These are phyloP conservation scores for Dalechampia spathulata DNA, from an alignment of 441 rosid species.

Conservation along the genomic window DNA sequence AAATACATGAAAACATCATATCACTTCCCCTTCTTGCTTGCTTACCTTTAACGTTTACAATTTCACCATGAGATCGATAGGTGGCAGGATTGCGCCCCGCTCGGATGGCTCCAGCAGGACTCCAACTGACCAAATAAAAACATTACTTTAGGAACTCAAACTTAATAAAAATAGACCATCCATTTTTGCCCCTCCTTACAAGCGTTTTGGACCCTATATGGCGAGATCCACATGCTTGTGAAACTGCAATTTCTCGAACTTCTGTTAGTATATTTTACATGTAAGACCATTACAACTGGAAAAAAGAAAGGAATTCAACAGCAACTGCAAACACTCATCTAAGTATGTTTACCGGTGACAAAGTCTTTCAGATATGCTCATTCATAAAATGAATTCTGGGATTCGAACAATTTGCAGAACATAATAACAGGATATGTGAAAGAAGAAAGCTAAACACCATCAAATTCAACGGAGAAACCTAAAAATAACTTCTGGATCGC, in stretches of 20 bases:
- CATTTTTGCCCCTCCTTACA: neutral
- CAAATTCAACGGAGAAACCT: neutral
- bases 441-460: neutral
- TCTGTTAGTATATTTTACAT: neutral
- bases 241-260: neutral
- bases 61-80: conserved; percentile 47
- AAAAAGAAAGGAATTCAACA: neutral
- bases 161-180: neutral
- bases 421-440: neutral
- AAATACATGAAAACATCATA: neutral
- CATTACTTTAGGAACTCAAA: conserved; percentile 12
- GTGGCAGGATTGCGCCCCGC: conserved; percentile 75
- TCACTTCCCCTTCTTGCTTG: neutral
- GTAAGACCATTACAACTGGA: neutral
- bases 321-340: neutral
- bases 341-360: neutral
- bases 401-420: neutral
- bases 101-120: conserved; percentile 91
- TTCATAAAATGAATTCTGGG: neutral
- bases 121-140: conserved; percentile 56
- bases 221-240: neutral
- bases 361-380: neutral
- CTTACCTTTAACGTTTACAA: conserved; percentile 60
- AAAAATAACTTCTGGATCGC: neutral
- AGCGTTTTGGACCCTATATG: neutral